Base-by-base conservation (phyloP, 352 stramenopile species). In the Phytophthora gonapodyides region DNA sequence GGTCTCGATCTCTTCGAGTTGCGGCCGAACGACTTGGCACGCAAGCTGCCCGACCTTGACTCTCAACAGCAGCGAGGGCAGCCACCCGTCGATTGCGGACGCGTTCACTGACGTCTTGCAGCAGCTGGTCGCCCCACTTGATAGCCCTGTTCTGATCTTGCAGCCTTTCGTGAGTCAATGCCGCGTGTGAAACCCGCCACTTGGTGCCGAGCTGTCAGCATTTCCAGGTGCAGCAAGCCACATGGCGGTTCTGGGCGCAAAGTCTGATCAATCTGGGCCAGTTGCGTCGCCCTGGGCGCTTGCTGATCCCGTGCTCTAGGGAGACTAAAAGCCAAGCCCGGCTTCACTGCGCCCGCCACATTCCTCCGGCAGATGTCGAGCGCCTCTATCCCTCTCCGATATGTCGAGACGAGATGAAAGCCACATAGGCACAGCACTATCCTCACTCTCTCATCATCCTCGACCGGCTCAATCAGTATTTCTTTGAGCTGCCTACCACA, bases 201-300 rank as follows among this genome's bases (percentile, higher is more conserved):
- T 52, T 53, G 41, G 40, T 41, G 27, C 11, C 40, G 56, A 47
- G 5, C 5, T 68, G 27, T 64, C 58, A 66, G 41, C 49, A 19
- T 15, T 56, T 57, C 35, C 43, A 40, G 42, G 30, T 24, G 34
- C 48, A 30, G 43, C 44, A 27, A 55, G 35, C 19, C 62, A 70
- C 56, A 44, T 70, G 62, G 56, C 17, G 15, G 59, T 70, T 70
- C 62, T 67, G 56, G 33, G 62, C 49, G 45, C 49, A 49, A 24
- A 59, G 52, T 41, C 49, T 53, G 38, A 54, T 62, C 48, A 57
- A 57, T 21, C 30, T 61, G 43, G 51, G 48, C 37, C 10, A 52
- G 55, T 57, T 57, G 55, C 56, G 41, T 57, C 30, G 17, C 52
- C 33, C 19, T 45, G 16, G 5, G 17, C 37, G 44, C 47, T 55